These are phyloP conservation scores for Mortierella alpina DNA, from an alignment of 192 early-diverging fungal species.

Conservation along the genomic window DNA sequence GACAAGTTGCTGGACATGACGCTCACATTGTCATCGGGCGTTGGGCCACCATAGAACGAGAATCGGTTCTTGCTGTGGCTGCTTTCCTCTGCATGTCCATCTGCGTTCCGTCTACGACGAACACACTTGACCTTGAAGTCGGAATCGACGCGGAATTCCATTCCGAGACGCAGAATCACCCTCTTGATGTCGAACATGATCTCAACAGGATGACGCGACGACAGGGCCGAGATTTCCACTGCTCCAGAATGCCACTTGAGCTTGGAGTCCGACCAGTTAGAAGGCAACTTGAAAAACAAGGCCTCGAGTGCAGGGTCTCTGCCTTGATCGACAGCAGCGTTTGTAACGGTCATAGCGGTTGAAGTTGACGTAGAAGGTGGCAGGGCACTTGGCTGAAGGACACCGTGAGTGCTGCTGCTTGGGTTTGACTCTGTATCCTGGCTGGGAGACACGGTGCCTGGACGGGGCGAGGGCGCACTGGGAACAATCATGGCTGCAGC, in stretches of 20 bases:
- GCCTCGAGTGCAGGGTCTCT: constrained; percentile 39
- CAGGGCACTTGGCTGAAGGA: constrained; percentile 14
- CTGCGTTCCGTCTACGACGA: constrained; percentile 49
- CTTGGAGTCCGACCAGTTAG: constrained; percentile 61
- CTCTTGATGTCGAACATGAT: constrained; percentile 76
- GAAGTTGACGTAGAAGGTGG: constrained; percentile 8
- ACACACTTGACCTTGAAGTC: constrained; percentile 71
- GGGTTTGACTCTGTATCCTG: constrained; percentile 5
- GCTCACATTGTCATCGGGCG: constrained; percentile 39
- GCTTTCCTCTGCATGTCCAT: constrained; percentile 4
- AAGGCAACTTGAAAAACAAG: constrained; percentile 19
- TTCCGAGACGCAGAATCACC: constrained; percentile 62
- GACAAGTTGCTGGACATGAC: constrained; percentile 49
- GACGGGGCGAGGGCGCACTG: constrained; percentile 21
- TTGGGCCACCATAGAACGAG: constrained; percentile 1
- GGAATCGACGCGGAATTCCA: constrained; percentile 65
- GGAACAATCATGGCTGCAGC: neutral
- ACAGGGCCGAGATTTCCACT: constrained; percentile 77
- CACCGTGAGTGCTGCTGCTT: neutral
- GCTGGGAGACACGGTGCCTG: constrained; percentile 19
- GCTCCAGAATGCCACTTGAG: constrained; percentile 81
- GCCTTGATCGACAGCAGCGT: constrained; percentile 4
- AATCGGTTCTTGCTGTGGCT: constrained; percentile 3
- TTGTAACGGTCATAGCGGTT: neutral
- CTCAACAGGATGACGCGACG: constrained; percentile 72